phyloP scores from a whole-genome alignment of 805 yeast species.

The Candida michaelii region DNA sequence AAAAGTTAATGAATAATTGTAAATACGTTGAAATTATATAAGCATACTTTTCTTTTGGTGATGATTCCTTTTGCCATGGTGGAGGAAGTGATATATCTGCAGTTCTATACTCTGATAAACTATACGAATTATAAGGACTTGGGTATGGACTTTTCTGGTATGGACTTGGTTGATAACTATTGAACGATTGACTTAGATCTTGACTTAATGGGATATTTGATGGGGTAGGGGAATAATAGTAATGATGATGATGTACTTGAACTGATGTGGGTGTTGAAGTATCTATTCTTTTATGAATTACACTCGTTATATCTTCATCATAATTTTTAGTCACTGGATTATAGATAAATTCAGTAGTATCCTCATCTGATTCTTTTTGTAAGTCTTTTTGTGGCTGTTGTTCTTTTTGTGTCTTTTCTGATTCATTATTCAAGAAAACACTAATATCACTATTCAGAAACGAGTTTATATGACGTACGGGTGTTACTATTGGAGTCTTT shows the following conservation, averaged over 20 bases:
- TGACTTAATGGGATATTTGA: not conserved
- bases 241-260: slow-evolving; percentile 48
- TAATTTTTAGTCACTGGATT: slow-evolving; percentile 18
- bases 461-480: slow-evolving; percentile 17
- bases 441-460: slow-evolving; percentile 17
- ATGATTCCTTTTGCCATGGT: slow-evolving; percentile 56
- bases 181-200: slow-evolving; percentile 1
- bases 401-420: not conserved
- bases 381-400: not conserved
- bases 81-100: slow-evolving; percentile 40
- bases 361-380: slow-evolving; percentile 9
- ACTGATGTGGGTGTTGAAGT: slow-evolving; percentile 9
- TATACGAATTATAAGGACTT: slow-evolving; percentile 5
- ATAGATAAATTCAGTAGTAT: slow-evolving; percentile 15
- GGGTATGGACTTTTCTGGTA: slow-evolving; percentile 3
- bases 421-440: slow-evolving; percentile 5
- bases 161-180: not conserved
- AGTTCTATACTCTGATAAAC: slow-evolving; percentile 3
- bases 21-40: slow-evolving; percentile 62
- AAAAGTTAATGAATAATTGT: slow-evolving; percentile 53
- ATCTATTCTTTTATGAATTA: slow-evolving; percentile 1
- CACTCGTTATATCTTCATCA: slow-evolving; percentile 12
- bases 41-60: slow-evolving; percentile 53
- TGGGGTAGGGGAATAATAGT: slow-evolving; percentile 25
- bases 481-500: slow-evolving; percentile 15